Evolutionary conservation across 106 monocot species (phyloP), one percentile per base, ranked within the genome.

Genomic region (Triglochin maritima): DNA sequence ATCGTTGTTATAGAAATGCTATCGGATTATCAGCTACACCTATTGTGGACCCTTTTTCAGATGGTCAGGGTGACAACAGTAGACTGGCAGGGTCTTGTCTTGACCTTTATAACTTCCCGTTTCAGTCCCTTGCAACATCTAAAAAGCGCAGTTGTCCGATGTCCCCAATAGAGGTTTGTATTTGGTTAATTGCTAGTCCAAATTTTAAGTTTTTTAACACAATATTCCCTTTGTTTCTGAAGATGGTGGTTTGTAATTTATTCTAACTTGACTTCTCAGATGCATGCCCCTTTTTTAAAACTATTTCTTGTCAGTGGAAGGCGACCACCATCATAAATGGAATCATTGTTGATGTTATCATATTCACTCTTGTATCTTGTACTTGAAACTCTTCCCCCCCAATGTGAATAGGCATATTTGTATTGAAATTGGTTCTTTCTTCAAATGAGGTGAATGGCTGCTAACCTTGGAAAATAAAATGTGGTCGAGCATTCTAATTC

Each of bases 111-210:
- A 49, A 29, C 4, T 52, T 52, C 52, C 4, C 17, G 2, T 41
- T 66, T 7, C 51, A 17, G 17, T 8, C 12, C 9, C 6, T 4
- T 46, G 42, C 66, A 52, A 41, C 66, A 6, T 64, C 17, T 12
- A 49, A n/a, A 51, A 66, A 54, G 50, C 52, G 47, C 10, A 66
- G 41, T 42, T 66, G 17, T 52, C 11, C 52, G 53, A 13, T 66
- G 49, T 66, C 42, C 7, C 66, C 66, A 4, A 66, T 66, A 66
- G 66, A 66, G 66, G 66, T 66, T 15, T n/a, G 11, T 64, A 15
- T 45, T n/a, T 29, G 29, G 29, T 29, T 29, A 65, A 4, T n/a
- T 4, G 48, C 14, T 49, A 1, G 4, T 65, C 14, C 11, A 10
- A 41, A 17, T 64, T 49, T 1, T 14, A 13, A 46, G 3, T 9